phyloP scores from a whole-genome alignment of 2,329 filamentous ascomycete species.

The Colletotrichum tanaceti region DNA sequence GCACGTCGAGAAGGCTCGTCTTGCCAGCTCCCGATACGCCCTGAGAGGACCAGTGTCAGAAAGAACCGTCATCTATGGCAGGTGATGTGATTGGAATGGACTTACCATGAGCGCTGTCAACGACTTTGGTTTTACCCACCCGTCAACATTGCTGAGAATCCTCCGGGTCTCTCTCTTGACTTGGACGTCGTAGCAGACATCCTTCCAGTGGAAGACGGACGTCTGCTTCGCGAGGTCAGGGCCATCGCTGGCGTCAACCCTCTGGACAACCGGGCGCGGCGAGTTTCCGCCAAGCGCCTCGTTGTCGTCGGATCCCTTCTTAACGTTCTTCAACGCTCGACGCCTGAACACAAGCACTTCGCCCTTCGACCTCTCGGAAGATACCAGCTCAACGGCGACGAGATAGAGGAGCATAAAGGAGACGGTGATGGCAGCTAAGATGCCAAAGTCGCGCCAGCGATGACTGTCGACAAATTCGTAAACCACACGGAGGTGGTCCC shows the following conservation, averaged over 20 bases:
- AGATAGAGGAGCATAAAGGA: constrained; percentile 63
- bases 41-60: constrained; percentile 2
- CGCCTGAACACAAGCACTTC: constrained; percentile 71
- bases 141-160: constrained; percentile 74
- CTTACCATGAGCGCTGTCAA: constrained; percentile 73
- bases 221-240: constrained; percentile 57
- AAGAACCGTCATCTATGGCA: constrained; percentile 50
- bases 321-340: constrained; percentile 44
- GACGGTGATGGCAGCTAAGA: constrained; percentile 63
- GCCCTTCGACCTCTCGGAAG: constrained; percentile 66
- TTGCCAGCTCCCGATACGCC: constrained; percentile 39
- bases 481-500: constrained; percentile 55
- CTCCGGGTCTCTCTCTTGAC: constrained; percentile 71
- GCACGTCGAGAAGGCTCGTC: constrained; percentile 70
- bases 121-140: constrained; percentile 77
- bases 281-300: neutral
- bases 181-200: constrained; percentile 76
- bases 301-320: neutral
- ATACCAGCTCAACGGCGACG: constrained; percentile 58
- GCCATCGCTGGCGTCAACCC: constrained; percentile 8
- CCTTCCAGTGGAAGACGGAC: constrained; percentile 74
- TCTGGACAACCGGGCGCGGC: neutral
- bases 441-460: constrained; percentile 67
- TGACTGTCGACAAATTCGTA: constrained; percentile 58
- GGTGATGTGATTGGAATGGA: constrained; percentile 66